These are phyloP conservation scores for Tillandsia fasciculata DNA, from an alignment of 176 grass and related monocot species.

Conservation along the genomic window DNA sequence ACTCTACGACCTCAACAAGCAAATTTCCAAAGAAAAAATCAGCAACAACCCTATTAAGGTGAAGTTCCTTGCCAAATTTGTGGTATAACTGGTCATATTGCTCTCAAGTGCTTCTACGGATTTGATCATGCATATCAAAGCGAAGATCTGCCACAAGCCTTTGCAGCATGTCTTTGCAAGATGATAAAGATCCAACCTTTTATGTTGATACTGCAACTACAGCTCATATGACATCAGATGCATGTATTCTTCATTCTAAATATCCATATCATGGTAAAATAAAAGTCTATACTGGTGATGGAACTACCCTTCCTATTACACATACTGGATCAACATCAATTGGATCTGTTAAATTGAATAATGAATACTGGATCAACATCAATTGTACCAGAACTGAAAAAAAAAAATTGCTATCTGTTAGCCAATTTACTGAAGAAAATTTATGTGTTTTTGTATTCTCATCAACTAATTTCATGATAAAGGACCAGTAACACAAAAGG, in stretches of 20 bases:
- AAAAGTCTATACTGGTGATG: background rate
- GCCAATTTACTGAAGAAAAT: conserved; percentile 1
- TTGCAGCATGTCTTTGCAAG: background rate
- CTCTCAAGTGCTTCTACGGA: background rate
- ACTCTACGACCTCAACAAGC: no score
- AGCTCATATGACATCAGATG: background rate
- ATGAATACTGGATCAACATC: no score
- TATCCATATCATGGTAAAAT: background rate
- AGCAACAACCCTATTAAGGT: no score
- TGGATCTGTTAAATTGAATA: background rate
- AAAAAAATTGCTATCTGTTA: conserved; percentile 7
- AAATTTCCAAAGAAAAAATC: no score
- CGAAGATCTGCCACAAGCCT: background rate
- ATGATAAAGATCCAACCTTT: background rate
- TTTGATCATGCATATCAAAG: background rate
- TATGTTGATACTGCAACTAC: background rate
- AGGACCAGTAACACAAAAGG: background rate
- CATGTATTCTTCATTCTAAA: background rate
- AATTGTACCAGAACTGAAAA: conserved; percentile 5
- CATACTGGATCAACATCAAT: background rate
- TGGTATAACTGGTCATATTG: background rate
- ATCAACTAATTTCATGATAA: background rate
- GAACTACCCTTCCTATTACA: background rate
- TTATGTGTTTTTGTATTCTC: background rate
- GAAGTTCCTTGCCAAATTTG: background rate